Conservation (phyloP, 129 eudicot species). For the Centella asiatica region DNA sequence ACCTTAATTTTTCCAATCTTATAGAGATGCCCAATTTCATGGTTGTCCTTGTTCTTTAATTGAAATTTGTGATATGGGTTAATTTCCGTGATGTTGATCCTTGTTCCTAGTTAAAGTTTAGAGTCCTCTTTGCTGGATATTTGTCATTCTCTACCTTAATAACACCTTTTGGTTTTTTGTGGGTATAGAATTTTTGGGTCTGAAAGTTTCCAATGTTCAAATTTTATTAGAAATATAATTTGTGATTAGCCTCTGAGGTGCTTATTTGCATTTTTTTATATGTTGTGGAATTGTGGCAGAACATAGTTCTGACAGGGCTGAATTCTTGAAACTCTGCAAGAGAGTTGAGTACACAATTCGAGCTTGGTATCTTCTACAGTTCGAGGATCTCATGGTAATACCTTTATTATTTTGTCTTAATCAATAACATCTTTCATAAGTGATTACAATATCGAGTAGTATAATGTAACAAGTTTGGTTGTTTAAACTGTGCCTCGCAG, state of each 20-base stretch:
- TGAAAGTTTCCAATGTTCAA: neutral
- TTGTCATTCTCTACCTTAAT: no score
- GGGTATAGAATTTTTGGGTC: neutral
- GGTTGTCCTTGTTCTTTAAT: no score
- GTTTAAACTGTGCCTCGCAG: conserved; percentile 31
- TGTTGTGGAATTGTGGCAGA: conserved; percentile 59
- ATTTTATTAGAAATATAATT: no score
- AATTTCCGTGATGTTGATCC: neutral
- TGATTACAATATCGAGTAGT: neutral
- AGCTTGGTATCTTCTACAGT: conserved; percentile 94
- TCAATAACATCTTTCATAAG: neutral
- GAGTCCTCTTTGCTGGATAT: no score
- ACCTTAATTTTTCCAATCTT: neutral
- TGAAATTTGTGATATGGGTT: no score
- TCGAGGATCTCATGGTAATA: conserved; percentile 93
- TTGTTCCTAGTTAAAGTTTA: neutral
- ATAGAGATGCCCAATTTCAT: no score
- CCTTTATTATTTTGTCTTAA: neutral
- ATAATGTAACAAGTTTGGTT: neutral
- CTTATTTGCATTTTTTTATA: neutral
- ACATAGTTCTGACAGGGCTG: conserved; percentile 68
- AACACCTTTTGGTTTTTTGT: neutral
- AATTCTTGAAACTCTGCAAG: conserved; percentile 88
- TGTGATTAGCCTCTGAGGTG: neutral
- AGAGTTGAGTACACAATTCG: conserved; percentile 87